Percentiles rank a stretch among this genome's conserved stretches.
These are phyloP conservation scores for Phytophthora crassamura DNA, from an alignment of 352 stramenopile species.

Conservation along the genomic window DNA sequence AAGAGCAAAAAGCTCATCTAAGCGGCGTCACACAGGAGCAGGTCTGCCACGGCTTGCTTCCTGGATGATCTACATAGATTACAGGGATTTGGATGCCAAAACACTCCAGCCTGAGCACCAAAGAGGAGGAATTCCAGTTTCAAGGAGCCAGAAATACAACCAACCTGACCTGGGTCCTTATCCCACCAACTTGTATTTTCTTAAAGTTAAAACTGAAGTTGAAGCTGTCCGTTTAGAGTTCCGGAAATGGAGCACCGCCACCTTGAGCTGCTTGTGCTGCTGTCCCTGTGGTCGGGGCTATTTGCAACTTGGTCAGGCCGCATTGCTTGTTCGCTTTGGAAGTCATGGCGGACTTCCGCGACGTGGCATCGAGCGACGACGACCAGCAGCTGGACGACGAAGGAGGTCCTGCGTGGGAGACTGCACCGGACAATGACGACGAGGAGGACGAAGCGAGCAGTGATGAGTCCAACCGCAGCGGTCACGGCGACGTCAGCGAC, in stretches of 20 bases:
- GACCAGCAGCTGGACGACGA: constrained; percentile 27
- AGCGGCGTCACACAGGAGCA: constrained; percentile 6
- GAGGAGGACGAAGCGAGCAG: constrained; percentile 19
- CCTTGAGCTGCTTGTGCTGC: not conserved
- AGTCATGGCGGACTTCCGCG: constrained; percentile 28
- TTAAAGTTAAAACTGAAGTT: constrained; percentile 37
- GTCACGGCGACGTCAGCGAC: constrained; percentile 28
- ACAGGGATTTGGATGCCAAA: not conserved
- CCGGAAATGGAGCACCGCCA: constrained; percentile 26
- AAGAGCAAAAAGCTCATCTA: constrained; percentile 94
- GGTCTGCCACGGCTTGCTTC: constrained; percentile 1
- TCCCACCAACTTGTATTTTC: constrained; percentile 26
- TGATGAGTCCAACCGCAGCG: constrained; percentile 15
- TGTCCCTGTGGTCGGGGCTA: not conserved
- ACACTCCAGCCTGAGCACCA: constrained; percentile 7
- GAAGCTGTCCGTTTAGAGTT: constrained; percentile 17
- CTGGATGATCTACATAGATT: constrained; percentile 10
- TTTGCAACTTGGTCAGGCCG: constrained; percentile 24
- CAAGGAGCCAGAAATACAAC: constrained; percentile 25
- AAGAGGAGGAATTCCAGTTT: not conserved
- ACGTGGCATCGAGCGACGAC: constrained; percentile 27
- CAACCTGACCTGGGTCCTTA: constrained; percentile 18
- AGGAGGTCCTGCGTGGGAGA: constrained; percentile 28
- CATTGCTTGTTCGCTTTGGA: constrained; percentile 8
- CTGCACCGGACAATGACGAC: constrained; percentile 39